Evolutionary conservation across 192 early-diverging fungal genomes (phyloP), one percentile per base, ranked within the genome.

Genomic region (Coemansia sp.): DNA sequence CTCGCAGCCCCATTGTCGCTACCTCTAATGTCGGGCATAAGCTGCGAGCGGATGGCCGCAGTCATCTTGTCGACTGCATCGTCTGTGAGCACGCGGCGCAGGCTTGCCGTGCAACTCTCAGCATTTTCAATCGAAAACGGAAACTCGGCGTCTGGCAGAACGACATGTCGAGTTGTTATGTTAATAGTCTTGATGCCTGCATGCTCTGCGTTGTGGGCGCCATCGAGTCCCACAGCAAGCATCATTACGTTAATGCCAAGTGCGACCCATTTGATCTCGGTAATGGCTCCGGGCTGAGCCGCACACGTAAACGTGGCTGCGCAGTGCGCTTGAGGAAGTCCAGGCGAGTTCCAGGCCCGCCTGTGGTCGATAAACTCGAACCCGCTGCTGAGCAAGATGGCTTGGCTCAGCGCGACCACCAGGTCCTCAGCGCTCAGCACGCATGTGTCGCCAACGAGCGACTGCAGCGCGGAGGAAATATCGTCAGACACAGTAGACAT

Each of bases 351-450:
- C 69, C 69, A 71, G 8, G 42, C 58, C 11, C 62, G 31, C 29
- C 35, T 29, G 20, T 32, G 56, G 60, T 58, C 59, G 51, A 19
- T 17, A 35, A 20, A 54, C 39, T 61, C 60, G 39, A 77, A 68
- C 29, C 65, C 74, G 24, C 57, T 60, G 39, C 43, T 46, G 39
- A 51, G 36, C 12, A 77, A 64, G 22, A 71, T 62, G 14, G 74
- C 74, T 45, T 67, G 64, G 62, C 74, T 71, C 59, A 77, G 60
- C 9, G 68, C 74, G 36, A 71, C 74, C 6, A 71, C 65, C 45
- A 77, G 56, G 56, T 77, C 74, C 36, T 67, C 68, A 4, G 74
- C 43, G 39, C 53, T 67, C 11, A 51, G 36, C 32, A 77, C 64
- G 14, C 46, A 54, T 1, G 59, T 24, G 65, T 40, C 32, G 36